phyloP scores from a whole-genome alignment of 2,329 filamentous ascomycete genomes.

The Thielaviopsis populi region DNA sequence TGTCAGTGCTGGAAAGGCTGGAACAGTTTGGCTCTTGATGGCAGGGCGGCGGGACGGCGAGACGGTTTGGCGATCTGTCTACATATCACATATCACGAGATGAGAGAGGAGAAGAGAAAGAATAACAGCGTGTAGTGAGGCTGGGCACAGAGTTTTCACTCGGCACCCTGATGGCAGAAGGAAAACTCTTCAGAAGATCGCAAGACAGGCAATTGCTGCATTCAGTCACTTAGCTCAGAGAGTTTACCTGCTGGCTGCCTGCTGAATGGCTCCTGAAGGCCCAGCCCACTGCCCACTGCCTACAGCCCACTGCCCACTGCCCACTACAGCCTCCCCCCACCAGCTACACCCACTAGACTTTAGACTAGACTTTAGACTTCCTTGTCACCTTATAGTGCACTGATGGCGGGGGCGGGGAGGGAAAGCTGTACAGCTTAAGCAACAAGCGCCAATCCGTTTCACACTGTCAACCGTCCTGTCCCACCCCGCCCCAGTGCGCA shows the following conservation, averaged over 20 bases:
- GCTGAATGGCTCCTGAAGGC: no score
- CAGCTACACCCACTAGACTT: neutral
- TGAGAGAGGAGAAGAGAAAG: neutral
- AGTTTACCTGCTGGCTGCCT: no score
- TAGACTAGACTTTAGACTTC: neutral
- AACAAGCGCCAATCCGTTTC: no score
- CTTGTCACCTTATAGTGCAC: neutral
- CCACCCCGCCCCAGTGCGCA: neutral
- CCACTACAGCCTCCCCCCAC: neutral
- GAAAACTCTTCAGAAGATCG: neutral
- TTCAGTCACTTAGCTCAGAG: no score
- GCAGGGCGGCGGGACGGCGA: neutral
- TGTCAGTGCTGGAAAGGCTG: neutral
- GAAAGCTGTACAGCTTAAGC: no score
- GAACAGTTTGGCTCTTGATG: neutral
- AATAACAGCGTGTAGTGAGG: neutral
- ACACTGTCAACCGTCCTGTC: no score
- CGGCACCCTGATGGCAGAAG: neutral
- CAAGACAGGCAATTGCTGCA: neutral
- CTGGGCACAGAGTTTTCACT: neutral
- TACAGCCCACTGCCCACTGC: neutral
- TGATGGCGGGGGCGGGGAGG: constrained; percentile 15
- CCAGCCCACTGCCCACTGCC: neutral
- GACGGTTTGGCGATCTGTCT: no score
- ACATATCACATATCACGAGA: neutral